phyloP scores from a whole-genome alignment of 208 protist genomes.

The Trypanosoma melophagium region DNA sequence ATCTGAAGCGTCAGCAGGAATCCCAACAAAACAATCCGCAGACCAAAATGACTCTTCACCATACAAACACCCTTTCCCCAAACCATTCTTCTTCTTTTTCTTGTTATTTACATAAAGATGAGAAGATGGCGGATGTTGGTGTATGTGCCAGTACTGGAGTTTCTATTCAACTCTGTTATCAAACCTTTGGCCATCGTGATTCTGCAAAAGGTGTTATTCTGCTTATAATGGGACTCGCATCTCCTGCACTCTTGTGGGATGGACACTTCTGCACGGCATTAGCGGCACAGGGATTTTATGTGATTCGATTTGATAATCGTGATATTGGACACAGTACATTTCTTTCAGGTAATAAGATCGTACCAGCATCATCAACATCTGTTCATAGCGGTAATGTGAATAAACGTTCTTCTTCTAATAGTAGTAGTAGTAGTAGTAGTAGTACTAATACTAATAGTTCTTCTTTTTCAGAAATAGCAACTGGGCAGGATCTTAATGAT shows the following conservation, averaged over 20 bases:
- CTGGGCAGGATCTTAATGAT: too few relatives aligned
- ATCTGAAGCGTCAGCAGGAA: too few relatives aligned
- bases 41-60: too few relatives aligned
- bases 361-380: too few relatives aligned
- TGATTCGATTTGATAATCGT: conserved; percentile 80
- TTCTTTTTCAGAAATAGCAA: too few relatives aligned
- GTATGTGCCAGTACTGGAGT: conserved; percentile 46
- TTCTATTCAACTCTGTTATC: conserved; percentile 64
- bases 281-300: conserved; percentile 37
- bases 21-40: too few relatives aligned
- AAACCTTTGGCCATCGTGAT: conserved; percentile 44
- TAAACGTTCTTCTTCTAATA: background rate
- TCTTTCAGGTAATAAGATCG: conserved; percentile 16
- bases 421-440: conserved; percentile 13
- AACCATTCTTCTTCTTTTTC: background rate
- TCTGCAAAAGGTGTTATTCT: conserved; percentile 30
- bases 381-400: too few relatives aligned
- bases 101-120: conserved; percentile 13
- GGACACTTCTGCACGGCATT: conserved; percentile 45
- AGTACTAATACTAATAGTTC: too few relatives aligned
- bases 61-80: too few relatives aligned
- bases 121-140: conserved; percentile 58
- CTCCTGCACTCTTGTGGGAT: conserved; percentile 57
- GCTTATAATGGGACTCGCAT: conserved; percentile 65
- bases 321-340: conserved; percentile 78